Evolutionary conservation across 2,329 filamentous ascomycete genomes (phyloP), one percentile per base, ranked within the genome.

Genomic region (Alternaria viburni): DNA sequence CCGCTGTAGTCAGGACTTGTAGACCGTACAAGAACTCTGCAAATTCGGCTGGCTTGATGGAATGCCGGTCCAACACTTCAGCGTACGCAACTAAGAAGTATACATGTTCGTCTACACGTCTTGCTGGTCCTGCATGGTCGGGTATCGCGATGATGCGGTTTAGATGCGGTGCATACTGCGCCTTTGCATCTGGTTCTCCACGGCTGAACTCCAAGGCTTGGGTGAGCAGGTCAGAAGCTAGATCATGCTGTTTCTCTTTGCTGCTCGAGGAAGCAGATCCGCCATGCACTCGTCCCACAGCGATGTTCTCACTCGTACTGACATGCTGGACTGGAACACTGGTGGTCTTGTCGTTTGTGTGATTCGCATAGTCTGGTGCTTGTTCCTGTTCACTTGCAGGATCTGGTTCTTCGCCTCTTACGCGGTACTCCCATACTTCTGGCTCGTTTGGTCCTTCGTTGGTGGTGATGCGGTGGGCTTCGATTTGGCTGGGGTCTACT

Each of bases 1-100:
- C 65, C 6, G 67, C 68, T 17, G 56, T 49, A 47, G 71, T 74
- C 9, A 79, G 61, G 21, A 70, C 67, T 44, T 79, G 79, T 6
- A 79, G 63, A 7, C 76, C 76, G 30, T 79, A 73, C 9, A 79
- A 52, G 57, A 79, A 79, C 12, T 74, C 74, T 10, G 70, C 59
- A 56, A 79, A 79, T 23, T 78, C 71, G 3, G 69, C 68, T 10
- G 72, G 71, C 6, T 65, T 64, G 12, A 79, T 73, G 11, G 71
- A 73, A 63, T 77, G 76, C 1, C 68, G 57, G 36, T 75, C 72
- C 6, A 79, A 49, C 0, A 70, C 62, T 58, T 78, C 70, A 1
- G 75, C 71, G 54, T 79, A 79, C 12, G 74, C 69, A 54, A 75
- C 66, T 4, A 73, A 13, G 45, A 78, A 77, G 25, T 72, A 68